phyloP scores from a whole-genome alignment of 2,329 filamentous ascomycete genomes.

The Penicillium digitatum region DNA sequence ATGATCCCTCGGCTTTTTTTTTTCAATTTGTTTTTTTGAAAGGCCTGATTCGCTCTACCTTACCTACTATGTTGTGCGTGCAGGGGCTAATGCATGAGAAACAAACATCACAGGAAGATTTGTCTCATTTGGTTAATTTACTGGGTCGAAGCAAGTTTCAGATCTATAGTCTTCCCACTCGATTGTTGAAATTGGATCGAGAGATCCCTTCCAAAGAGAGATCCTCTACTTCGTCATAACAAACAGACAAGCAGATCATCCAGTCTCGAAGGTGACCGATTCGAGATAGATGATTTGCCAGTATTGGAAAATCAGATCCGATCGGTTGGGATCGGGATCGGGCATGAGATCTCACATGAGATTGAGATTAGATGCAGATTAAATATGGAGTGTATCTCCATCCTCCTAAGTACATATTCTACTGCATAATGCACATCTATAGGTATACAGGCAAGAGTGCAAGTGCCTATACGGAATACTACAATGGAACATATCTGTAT shows the following conservation, averaged over 20 bases:
- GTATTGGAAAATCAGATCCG: constrained; percentile 7
- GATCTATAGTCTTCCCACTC: background rate
- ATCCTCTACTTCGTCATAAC: background rate
- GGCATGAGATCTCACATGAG: background rate
- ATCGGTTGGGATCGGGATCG: constrained; percentile 2
- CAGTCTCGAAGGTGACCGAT: background rate
- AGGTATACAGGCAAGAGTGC: background rate
- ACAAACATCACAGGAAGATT: too few relatives aligned
- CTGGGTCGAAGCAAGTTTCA: background rate
- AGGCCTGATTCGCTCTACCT: background rate
- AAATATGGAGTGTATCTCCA: background rate
- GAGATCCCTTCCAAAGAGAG: background rate
- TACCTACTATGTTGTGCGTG: background rate
- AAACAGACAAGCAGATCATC: background rate
- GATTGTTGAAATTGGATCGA: background rate
- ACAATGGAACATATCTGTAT: background rate
- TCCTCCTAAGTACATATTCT: background rate
- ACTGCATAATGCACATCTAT: background rate
- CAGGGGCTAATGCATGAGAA: background rate
- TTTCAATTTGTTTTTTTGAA: too few relatives aligned
- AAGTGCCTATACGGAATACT: background rate
- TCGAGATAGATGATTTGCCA: too few relatives aligned
- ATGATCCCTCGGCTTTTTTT: background rate
- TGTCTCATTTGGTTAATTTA: background rate
- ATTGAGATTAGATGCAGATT: background rate